Base-by-base conservation (phyloP, 495 filamentous ascomycete genomes). In the Penicillium malachiteum region DNA sequence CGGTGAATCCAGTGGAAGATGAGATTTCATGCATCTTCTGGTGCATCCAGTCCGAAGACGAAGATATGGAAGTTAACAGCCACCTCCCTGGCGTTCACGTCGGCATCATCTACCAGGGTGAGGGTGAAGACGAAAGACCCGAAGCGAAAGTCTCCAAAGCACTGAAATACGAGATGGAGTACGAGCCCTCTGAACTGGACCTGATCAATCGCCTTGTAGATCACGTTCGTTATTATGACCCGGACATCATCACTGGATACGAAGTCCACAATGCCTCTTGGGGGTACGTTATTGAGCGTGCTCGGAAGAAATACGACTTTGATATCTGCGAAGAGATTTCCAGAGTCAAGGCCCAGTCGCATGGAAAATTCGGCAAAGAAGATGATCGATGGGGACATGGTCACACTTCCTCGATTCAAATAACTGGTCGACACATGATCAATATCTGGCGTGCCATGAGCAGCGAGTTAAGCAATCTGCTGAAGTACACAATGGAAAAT, bases 371-470 rank as follows among this genome's bases (percentile, higher is more conserved):
- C 62, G 91, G 91, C 16, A 93, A 89, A 64, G 90, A 96, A 11
- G 82, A 83, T 48, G 91, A 96, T 66, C 80, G 81, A 59, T 98
- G 94, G 93, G 94, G 92, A 0, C 95, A 92, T 76, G 92, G 90
- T 53, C 89, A 90, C 51, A 92, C 91, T 3, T 93, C 91, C 5
- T 89, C 88, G 2, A 88, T 97, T 59, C 83, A 82, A 32, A 80
- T 98, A 12, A 97, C 92, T 0, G 94, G 94, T 4, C 84, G 94
- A 57, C 94, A 98, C 65, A 88, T 94, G 76, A 91, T 98, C 71
- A 98, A 97, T 59, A 89, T 97, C 47, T 98, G 95, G 94, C 83
- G 94, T 50, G 92, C 93, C 0, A 97, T 98, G 92, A 83, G 87
- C 48, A 83, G 88, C 53, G 94, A 97, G 72, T 69, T 97, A 32